These are phyloP conservation scores for Pelargonium exstipulatum DNA, from an alignment of 441 rosid species.

Conservation along the genomic window DNA sequence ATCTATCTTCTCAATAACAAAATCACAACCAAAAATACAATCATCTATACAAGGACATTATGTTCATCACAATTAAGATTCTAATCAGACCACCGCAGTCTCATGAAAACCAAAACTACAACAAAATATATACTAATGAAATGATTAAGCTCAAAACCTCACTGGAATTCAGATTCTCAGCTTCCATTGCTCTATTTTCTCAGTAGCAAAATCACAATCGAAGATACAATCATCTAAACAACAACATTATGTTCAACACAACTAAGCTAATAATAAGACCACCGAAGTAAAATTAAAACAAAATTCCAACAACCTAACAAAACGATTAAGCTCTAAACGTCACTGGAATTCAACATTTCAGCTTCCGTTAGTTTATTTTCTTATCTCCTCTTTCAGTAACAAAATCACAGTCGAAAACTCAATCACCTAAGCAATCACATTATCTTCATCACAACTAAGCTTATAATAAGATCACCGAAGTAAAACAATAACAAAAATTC, in stretches of 20 bases:
- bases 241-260: neutral
- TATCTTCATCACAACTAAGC: neutral
- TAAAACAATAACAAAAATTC: neutral
- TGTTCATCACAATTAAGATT: too few species aligned
- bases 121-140: too few species aligned
- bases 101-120: too few species aligned
- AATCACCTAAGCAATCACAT: neutral
- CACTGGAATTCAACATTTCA: too few species aligned
- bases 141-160: too few species aligned
- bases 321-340: neutral
- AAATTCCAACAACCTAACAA: neutral
- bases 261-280: too few species aligned
- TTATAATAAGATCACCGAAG: too few species aligned
- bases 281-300: neutral
- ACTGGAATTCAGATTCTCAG: too few species aligned
- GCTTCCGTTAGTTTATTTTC: too few species aligned
- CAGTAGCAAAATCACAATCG: neutral
- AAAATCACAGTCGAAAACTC: neutral
- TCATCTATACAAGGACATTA: neutral
- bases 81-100: too few species aligned
- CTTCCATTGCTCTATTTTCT: too few species aligned
- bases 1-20: neutral
- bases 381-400: too few species aligned
- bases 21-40: neutral
- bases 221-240: conserved; percentile 1